Evolutionary conservation across 805 yeast genomes (phyloP), one percentile per base, ranked within the genome.

Genomic region (Barnettozyma vustinii): DNA sequence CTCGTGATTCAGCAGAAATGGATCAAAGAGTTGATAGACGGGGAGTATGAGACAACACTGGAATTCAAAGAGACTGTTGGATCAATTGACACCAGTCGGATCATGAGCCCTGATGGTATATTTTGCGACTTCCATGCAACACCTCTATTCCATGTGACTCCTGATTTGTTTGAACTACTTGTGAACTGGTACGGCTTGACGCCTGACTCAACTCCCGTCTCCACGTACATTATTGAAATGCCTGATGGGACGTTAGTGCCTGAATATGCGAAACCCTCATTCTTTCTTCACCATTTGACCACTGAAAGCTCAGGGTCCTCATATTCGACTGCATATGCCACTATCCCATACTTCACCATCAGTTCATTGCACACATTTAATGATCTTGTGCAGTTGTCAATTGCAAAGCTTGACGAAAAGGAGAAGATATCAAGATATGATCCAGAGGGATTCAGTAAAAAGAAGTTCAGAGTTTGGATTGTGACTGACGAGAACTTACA

Each of bases 101-200:
- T 83, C 16, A 66, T 76, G n/a, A 41, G 42, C 25, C 67, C 64
- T 15, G 64, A 65, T 40, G 80, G 80, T 1, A 63, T 72, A 33
- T 70, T 80, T 50, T 67, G 71, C 33, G 70, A 67, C 37, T 55
- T 58, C 52, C 44, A 52, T 19, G 27, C 48, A 16, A 43, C 56
- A 44, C 66, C 72, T 13, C 57, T 71, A 50, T 35, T 64, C 46
- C 58, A 70, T 0, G 63, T 83, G 0, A 66, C 78, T 0, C 74
- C 74, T 7, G 62, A 66, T 5, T 69, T 76, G 2, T 83, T 78
- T 54, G 57, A 68, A 3, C 58, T 68, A 50, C 61, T 84, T 9
- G 63, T 60, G 1, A 67, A 70, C 30, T 78, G 84, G 82, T 83
- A 81, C 61, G 86, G 85, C 0, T 45, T 77, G 20, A 58, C 64